These are phyloP conservation scores for Emericellopsis terricola DNA, from an alignment of 495 filamentous ascomycete genomes.

Conservation along the genomic window DNA sequence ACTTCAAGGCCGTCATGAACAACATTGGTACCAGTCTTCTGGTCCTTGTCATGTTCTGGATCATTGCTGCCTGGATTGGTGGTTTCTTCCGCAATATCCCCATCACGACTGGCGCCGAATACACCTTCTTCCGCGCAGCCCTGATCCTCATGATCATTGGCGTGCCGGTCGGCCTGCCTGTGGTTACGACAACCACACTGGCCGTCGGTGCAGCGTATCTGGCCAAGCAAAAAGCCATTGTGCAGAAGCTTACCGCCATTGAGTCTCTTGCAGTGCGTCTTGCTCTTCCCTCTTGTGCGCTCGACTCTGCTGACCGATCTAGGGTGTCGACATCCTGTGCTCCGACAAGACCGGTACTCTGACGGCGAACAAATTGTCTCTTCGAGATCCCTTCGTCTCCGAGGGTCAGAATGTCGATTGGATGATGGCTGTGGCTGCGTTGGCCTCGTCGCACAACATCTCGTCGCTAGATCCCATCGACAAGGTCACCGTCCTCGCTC, in stretches of 20 bases:
- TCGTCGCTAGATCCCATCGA: slow-evolving; percentile 91
- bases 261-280: slow-evolving; percentile 53
- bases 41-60: slow-evolving; percentile 60
- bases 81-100: slow-evolving; percentile 63
- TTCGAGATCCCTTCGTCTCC: slow-evolving; percentile 68
- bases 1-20: slow-evolving; percentile 80
- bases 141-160: slow-evolving; percentile 78
- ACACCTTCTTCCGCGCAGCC: slow-evolving; percentile 64
- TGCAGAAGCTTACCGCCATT: slow-evolving; percentile 89
- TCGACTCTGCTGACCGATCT: neutral
- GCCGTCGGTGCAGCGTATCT: slow-evolving; percentile 89
- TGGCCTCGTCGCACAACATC: slow-evolving; percentile 84
- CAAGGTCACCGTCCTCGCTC: slow-evolving; percentile 75
- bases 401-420: slow-evolving; percentile 62
- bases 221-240: slow-evolving; percentile 88
- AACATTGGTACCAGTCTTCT: slow-evolving; percentile 70
- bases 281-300: neutral
- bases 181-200: slow-evolving; percentile 91
- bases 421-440: slow-evolving; percentile 77
- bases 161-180: slow-evolving; percentile 90
- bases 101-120: slow-evolving; percentile 29
- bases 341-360: slow-evolving; percentile 93
- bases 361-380: slow-evolving; percentile 81
- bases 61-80: slow-evolving; percentile 68
- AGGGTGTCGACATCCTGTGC: slow-evolving; percentile 85